phyloP scores from a whole-genome alignment of 2,329 filamentous ascomycete genomes.

The Sodiomyces alkalinus region DNA sequence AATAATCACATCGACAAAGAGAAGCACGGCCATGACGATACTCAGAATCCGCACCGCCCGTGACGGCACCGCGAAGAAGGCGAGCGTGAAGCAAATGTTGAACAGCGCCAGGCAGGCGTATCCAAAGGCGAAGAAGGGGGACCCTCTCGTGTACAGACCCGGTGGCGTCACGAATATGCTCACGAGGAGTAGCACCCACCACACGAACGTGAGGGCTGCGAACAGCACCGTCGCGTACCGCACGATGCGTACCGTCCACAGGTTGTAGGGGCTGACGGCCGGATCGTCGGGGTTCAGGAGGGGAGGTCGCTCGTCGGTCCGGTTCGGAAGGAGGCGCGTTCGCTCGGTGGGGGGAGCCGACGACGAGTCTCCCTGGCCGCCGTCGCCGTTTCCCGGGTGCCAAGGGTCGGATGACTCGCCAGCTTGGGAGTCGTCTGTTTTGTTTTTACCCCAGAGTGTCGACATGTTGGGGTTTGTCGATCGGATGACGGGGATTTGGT shows the following conservation, averaged over 20 bases:
- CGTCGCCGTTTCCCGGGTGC: conserved; percentile 8
- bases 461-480: no score
- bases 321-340: conserved; percentile 54
- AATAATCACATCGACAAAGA: conserved; percentile 64
- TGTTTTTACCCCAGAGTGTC: no score
- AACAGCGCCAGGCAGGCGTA: conserved; percentile 67
- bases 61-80: conserved; percentile 83
- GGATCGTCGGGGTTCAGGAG: conserved; percentile 25
- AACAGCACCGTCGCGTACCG: conserved; percentile 68
- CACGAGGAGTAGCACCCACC: conserved; percentile 85
- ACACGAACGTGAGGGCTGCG: conserved; percentile 61
- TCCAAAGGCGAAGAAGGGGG: conserved; percentile 81
- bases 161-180: conserved; percentile 85
- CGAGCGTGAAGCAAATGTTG: conserved; percentile 58
- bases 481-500: no score
- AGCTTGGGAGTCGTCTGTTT: no score
- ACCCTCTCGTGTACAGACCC: conserved; percentile 70
- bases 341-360: conserved; percentile 31
- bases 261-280: conserved; percentile 70
- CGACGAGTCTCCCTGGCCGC: conserved; percentile 12
- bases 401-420: not conserved
- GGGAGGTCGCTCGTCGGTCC: conserved; percentile 32
- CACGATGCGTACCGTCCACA: conserved; percentile 75
- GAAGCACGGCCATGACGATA: conserved; percentile 47
- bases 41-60: conserved; percentile 62